Conservation (phyloP, 768 basidiomycete genomes). For the Leucosporidium scottii region DNA sequence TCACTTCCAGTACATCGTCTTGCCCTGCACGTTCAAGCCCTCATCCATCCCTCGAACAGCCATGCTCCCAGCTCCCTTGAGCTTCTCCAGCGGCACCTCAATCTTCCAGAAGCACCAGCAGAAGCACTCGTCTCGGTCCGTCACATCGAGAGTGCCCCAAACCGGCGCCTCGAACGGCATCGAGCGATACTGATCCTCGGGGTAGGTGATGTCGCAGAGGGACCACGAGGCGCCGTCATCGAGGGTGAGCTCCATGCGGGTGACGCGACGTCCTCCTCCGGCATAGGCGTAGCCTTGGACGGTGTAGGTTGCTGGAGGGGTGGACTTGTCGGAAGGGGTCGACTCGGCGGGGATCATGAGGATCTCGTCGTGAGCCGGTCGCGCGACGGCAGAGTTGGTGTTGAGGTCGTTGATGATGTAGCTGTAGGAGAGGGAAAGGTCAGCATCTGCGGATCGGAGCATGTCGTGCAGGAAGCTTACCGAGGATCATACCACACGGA, state of each 20-base stretch:
- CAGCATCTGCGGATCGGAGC: background rate
- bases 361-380: slow-evolving; percentile 53
- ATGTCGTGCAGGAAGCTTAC: slow-evolving; percentile 31
- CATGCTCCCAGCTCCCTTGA: slow-evolving; percentile 45
- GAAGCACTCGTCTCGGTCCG: slow-evolving; percentile 49
- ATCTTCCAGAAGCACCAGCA: slow-evolving; percentile 61
- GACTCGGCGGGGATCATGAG: background rate
- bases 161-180: slow-evolving; percentile 43
- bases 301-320: slow-evolving; percentile 41
- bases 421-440: slow-evolving; percentile 32
- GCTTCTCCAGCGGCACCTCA: slow-evolving; percentile 41
- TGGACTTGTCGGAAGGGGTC: background rate
- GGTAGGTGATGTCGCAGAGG: slow-evolving; percentile 48
- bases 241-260: slow-evolving; percentile 54
- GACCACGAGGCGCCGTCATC: slow-evolving; percentile 53
- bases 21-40: slow-evolving; percentile 49
- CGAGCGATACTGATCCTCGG: slow-evolving; percentile 49
- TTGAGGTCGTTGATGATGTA: slow-evolving; percentile 53
- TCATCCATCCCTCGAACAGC: slow-evolving; percentile 56
- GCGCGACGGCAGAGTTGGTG: slow-evolving; percentile 55
- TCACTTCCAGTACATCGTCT: slow-evolving; percentile 49
- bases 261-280: slow-evolving; percentile 56
- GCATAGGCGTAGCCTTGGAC: slow-evolving; percentile 57
- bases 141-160: slow-evolving; percentile 52
- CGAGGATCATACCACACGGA: slow-evolving; percentile 54